Evolutionary conservation across 2,329 filamentous ascomycete species (phyloP), one percentile per base, ranked within the genome.

Genomic region (Claviceps sp.): DNA sequence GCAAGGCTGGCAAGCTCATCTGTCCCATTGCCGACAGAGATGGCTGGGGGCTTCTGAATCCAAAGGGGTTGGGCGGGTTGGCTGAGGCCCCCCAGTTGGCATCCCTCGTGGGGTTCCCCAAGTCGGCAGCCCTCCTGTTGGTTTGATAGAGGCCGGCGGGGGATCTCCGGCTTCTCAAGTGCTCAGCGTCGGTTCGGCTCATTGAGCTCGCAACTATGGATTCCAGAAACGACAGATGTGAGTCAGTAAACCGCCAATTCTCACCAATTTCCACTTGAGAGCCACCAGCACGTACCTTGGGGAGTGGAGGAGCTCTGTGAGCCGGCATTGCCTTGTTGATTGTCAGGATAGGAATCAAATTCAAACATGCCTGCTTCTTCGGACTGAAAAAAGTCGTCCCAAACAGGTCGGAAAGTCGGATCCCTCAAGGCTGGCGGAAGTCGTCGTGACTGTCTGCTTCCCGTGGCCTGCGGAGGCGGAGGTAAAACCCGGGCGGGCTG

Each of bases 351-450:
- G 30, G 52, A 19, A 4, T 61, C 57, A 5, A 57, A 47, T 7
- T 61, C 57, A 5, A 57, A 47, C 10, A 47, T 56, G 47, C 59
- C 60, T 14, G 60, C 54, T 17, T 58, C 50, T 52, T 64, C 61
- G 45, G 62, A 59, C 11, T 54, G 57, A 16, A 62, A 46, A 43
- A 58, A 62, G 52, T 64, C 58, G 41, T 34, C 30, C 30, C 30
- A 34, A 11, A 34, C 30, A 34, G 30, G 30, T 4, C 10, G 11
- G 30, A 34, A 34, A 38, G 50, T 52, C 7, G 46, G 30, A 7
- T 42, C 10, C 30, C 10, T 11, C 10, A 34, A 34, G 30, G 10
- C 30, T 34, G 30, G 4, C 30, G 4, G 30, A 34, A 4, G 3
- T 34, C 0, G 30, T 34, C 10, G 30, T 11, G 30, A 10, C 30